Base-by-base conservation (phyloP, 1,284 basidiomycete genomes). In the Boletus semigastroideus region DNA sequence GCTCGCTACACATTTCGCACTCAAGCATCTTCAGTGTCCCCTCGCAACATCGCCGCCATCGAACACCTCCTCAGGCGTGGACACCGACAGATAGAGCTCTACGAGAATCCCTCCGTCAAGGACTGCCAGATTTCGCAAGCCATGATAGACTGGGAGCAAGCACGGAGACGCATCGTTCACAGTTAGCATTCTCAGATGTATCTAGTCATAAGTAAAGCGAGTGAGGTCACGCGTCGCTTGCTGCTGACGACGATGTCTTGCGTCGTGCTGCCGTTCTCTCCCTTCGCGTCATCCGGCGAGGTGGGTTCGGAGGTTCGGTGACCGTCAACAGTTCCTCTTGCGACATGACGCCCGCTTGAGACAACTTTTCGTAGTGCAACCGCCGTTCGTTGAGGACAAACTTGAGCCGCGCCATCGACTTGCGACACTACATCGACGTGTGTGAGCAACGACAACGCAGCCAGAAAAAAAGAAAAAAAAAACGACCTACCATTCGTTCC, bases 341-440 rank as follows among this genome's bases (percentile, higher is more conserved):
- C 9, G 61, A 37, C 53, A 60, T 51, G 14, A 43, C 48, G 0
- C 64, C 66, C 20, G 85, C 73, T 57, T 75, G 65, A 30, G 80
- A 57, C 6, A 86, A 79, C 58, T 83, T 78, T 73, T 90, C 72
- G 74, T 94, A 89, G 8, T 92, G 93, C 14, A 94, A 71, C 39
- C 94, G 82, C 41, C 96, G 86, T 69, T 99, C 96, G 66, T 94
- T 94, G 49, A 98, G 76, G 14, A 98, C 87, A 58, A 84, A 86
- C 72, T 99, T 99, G 72, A 98, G 94, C 40, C 93, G 85, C 19
- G 93, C 93, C 93, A 98, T 97, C n/a, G 92, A 88, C 74, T 95
- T 97, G 44, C 90, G 88, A 68, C 87, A 89, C 95, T 98, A 22
- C 22, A 22, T 5, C 22, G 22, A 22, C 22, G 45, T 30, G 30